Base-by-base conservation (phyloP, 2,329 filamentous ascomycete species). In the Sporothrix brasiliensis region DNA sequence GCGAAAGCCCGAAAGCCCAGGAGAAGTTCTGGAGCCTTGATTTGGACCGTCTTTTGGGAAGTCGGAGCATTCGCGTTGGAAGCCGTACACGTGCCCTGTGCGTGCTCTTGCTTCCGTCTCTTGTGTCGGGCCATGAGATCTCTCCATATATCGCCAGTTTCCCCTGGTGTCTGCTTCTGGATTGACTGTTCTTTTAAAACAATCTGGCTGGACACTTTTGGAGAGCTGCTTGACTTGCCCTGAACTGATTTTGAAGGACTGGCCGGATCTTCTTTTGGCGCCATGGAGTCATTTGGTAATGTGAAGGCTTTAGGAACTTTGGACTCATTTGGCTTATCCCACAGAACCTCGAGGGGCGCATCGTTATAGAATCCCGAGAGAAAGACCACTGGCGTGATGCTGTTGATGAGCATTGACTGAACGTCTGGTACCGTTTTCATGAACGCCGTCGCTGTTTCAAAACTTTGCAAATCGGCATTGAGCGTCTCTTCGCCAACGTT, bases 1-100 rank as follows among this genome's bases (percentile, higher is more conserved):
- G 56, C 56, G 50, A 71, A 71, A 4, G 69, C 65, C 0, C 65
- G 56, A 24, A 67, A 63, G 1, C 69, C 69, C 0, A 71, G 27
- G 1, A 71, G 3, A 10, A 71, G 50, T 13, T 71, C 65, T n/a
- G 65, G 65, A 4, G 65, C 49, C 41, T 47, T 71, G 49, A 68
- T 50, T 7, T 52, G 16, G 52, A 54, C 30, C 7, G 34, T 6
- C 10, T 21, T 14, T 10, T 27, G 61, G n/a, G 49, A 21, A 5
- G n/a, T 39, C 3, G 13, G 7, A 6, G 3, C 11, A 1, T 34
- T 2, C 1, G n/a, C 11, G 30, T 50, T 44, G n/a, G 5, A 10
- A 21, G 9, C 11, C n/a, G 5, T 24, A 2, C 9, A 10, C 4
- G 47, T 14, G 6, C 9, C 24, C 2, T n/a, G 3, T n/a, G 4